phyloP scores from a whole-genome alignment of 768 basidiomycete species.

The Amanita molliuscula region DNA sequence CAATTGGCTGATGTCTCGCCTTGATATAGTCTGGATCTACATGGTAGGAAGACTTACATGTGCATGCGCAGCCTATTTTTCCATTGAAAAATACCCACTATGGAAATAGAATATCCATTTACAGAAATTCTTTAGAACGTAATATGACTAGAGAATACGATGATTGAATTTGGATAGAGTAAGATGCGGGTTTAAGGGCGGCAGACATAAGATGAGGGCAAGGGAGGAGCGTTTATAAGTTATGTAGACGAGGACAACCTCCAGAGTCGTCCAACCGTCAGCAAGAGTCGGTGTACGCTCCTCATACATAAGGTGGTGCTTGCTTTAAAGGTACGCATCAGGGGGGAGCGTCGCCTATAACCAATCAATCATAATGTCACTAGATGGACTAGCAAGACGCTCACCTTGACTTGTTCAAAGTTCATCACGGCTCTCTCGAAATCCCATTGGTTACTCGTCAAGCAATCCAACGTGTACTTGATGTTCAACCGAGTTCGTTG shows the following conservation, averaged over 20 bases:
- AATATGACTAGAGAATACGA: too few relatives aligned
- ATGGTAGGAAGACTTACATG: too few relatives aligned
- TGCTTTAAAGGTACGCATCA: neutral
- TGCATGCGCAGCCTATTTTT: too few relatives aligned
- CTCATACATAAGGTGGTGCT: neutral
- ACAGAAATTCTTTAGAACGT: too few relatives aligned
- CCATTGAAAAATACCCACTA: too few relatives aligned
- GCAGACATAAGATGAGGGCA: neutral
- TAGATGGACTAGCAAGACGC: conserved; percentile 10
- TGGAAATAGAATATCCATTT: too few relatives aligned
- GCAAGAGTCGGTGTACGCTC: neutral
- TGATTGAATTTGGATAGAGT: neutral
- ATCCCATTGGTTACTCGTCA: conserved; percentile 82
- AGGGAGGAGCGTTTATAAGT: neutral
- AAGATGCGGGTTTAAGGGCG: neutral
- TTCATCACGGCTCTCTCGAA: conserved; percentile 69
- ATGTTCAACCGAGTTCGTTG: conserved; percentile 71
- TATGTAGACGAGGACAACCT: neutral
- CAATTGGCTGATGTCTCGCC: too few relatives aligned
- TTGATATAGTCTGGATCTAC: too few relatives aligned
- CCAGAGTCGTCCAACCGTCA: neutral
- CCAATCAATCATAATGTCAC: neutral
- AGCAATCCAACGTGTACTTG: conserved; percentile 74
- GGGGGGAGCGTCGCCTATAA: neutral
- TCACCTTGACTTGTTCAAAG: conserved; percentile 81